These are phyloP conservation scores for Ophiostoma perfectum DNA, from an alignment of 2,329 filamentous ascomycete genomes.

Conservation along the genomic window DNA sequence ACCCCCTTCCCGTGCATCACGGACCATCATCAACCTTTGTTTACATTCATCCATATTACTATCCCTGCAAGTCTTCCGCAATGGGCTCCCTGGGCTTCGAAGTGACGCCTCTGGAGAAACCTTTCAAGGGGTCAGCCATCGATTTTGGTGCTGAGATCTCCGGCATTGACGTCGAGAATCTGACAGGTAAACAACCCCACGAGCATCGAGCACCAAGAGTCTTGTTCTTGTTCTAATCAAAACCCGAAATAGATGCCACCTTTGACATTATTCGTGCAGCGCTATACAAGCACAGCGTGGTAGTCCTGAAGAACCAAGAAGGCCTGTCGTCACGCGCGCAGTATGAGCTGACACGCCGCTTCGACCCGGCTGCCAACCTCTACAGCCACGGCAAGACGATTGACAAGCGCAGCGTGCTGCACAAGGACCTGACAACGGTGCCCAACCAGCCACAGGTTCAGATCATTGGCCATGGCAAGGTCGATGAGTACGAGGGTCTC, in stretches of 20 bases:
- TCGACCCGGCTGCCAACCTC: slow-evolving; percentile 56
- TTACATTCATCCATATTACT: not conserved
- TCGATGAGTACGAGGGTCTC: slow-evolving; percentile 64
- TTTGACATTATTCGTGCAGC: slow-evolving; percentile 59
- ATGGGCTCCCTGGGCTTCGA: slow-evolving; percentile 24
- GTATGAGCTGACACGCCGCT: slow-evolving; percentile 65
- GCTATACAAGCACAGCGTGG: slow-evolving; percentile 62
- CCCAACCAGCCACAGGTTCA: slow-evolving; percentile 74
- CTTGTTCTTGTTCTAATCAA: too few relatives aligned
- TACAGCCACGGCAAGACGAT: slow-evolving; percentile 74
- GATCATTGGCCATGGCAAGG: slow-evolving; percentile 69
- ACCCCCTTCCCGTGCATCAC: not conserved
- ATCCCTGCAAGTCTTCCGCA: not conserved
- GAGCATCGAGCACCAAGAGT: slow-evolving; percentile 26
- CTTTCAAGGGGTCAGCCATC: slow-evolving; percentile 30
- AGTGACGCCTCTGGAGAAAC: slow-evolving; percentile 19
- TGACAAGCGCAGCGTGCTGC: slow-evolving; percentile 61
- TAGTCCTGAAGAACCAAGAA: slow-evolving; percentile 64
- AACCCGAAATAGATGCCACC: slow-evolving; percentile 44
- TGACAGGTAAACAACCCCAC: slow-evolving; percentile 47
- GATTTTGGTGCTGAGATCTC: slow-evolving; percentile 57
- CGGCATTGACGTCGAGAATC: slow-evolving; percentile 54
- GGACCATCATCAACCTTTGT: not conserved
- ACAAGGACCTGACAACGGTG: slow-evolving; percentile 76
- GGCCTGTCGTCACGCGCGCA: slow-evolving; percentile 62